Evolutionary conservation across 768 basidiomycete species (phyloP).

Genomic region (Naematelia aurantialba): DNA sequence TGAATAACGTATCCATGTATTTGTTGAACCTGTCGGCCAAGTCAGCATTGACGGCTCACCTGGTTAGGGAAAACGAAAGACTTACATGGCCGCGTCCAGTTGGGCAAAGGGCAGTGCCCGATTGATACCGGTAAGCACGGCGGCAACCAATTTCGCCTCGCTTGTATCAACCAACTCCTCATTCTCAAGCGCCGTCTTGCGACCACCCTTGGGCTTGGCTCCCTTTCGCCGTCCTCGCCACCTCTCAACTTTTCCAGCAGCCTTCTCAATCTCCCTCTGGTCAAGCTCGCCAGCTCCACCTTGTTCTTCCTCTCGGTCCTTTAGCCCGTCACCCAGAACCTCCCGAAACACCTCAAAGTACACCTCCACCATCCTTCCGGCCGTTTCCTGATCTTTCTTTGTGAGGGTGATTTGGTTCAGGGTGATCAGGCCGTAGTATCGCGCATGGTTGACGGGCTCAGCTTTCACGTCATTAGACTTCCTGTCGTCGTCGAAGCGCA

Average conservation of each 20-base stretch:
- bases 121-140: constrained; percentile 88
- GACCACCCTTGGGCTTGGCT: constrained; percentile 36
- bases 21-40: constrained; percentile 69
- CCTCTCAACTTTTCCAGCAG: constrained; percentile 49
- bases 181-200: constrained; percentile 42
- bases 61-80: constrained; percentile 13
- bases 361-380: constrained; percentile 72
- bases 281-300: constrained; percentile 44
- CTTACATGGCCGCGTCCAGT: constrained; percentile 67
- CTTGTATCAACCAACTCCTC: constrained; percentile 65
- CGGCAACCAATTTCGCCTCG: constrained; percentile 78
- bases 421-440: constrained; percentile 89
- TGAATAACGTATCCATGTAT: constrained; percentile 89
- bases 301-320: constrained; percentile 22
- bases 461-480: constrained; percentile 47
- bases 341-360: constrained; percentile 95
- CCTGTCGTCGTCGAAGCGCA: constrained; percentile 53
- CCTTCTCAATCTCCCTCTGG: constrained; percentile 52
- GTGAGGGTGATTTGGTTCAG: constrained; percentile 86
- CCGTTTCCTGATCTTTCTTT: constrained; percentile 64
- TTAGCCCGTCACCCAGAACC: constrained; percentile 63
- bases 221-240: constrained; percentile 52
- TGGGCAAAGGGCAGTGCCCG: constrained; percentile 90
- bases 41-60: constrained; percentile 8
- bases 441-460: constrained; percentile 59